Evolutionary conservation across 2,329 filamentous ascomycete genomes (phyloP).

Genomic region (Furcasterigmium sp.): DNA sequence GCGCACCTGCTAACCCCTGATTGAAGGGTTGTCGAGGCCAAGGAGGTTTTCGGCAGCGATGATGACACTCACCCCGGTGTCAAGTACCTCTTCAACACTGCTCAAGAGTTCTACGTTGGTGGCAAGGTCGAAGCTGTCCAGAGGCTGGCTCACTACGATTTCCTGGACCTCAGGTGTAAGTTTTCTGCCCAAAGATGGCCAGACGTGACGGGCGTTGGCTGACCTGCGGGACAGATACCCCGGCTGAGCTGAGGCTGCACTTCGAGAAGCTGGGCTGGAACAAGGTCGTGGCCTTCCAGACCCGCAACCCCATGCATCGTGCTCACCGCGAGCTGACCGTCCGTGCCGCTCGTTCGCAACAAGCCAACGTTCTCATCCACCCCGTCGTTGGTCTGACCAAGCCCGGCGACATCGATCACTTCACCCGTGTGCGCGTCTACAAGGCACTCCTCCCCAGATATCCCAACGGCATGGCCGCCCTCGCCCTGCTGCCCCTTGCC

Average conservation of each 20-base stretch:
- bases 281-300: constrained; percentile 98
- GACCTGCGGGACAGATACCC: constrained; percentile 65
- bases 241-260: constrained; percentile 88
- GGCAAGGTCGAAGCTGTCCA: constrained; percentile 95
- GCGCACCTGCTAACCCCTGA: constrained; percentile 10
- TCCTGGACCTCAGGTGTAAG: constrained; percentile 90
- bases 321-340: constrained; percentile 97
- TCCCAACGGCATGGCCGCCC: constrained; percentile 97
- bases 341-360: constrained; percentile 87
- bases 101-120: constrained; percentile 86
- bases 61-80: constrained; percentile 89
- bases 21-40: constrained; percentile 74
- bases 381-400: constrained; percentile 98
- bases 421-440: constrained; percentile 98
- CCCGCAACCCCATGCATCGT: constrained; percentile 97
- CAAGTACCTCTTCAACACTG: constrained; percentile 77
- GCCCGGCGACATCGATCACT: constrained; percentile 99
- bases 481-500: constrained; percentile 89
- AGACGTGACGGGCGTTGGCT: constrained; percentile 3
- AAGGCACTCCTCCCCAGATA: constrained; percentile 94
- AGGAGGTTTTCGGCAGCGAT: constrained; percentile 88
- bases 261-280: constrained; percentile 99
- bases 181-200: constrained; percentile 8
- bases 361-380: constrained; percentile 98
- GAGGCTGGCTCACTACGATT: constrained; percentile 97